These are phyloP conservation scores for Capronia epimyces DNA, from an alignment of 2,329 filamentous ascomycete species.

Conservation along the genomic window DNA sequence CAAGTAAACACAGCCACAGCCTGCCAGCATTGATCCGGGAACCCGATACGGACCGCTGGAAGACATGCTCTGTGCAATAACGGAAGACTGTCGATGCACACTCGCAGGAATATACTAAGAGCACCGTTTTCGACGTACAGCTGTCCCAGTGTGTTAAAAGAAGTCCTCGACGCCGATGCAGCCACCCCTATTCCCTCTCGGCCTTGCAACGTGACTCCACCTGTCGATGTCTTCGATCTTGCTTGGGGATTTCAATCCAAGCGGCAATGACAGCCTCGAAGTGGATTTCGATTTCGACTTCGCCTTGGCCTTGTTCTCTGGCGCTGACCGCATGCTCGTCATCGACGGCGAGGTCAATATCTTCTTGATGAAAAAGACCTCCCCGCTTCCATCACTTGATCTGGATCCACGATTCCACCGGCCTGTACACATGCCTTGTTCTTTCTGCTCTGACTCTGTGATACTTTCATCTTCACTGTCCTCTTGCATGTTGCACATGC, in stretches of 20 bases:
- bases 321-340: background rate
- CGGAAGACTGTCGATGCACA: background rate
- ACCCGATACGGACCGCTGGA: too few species aligned
- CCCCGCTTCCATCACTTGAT: background rate
- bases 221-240: background rate
- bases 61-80: too few species aligned
- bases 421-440: slow-evolving; percentile 8
- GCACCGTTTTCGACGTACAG: background rate
- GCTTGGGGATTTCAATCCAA: background rate
- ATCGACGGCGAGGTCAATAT: slow-evolving; percentile 1
- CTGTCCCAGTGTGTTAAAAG: slow-evolving; percentile 6
- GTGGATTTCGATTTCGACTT: slow-evolving; percentile 7
- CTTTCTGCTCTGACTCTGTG: background rate
- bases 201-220: slow-evolving; percentile 12
- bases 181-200: slow-evolving; percentile 10
- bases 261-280: slow-evolving; percentile 5
- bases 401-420: background rate
- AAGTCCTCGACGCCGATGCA: slow-evolving; percentile 9
- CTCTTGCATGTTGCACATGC: background rate
- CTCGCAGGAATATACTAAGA: background rate
- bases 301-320: slow-evolving; percentile 2
- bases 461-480: background rate
- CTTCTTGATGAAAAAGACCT: background rate
- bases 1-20: too few species aligned
- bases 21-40: too few species aligned